Conservation (phyloP, 2,329 filamentous ascomycete species). For the Sporothrix humicola region DNA sequence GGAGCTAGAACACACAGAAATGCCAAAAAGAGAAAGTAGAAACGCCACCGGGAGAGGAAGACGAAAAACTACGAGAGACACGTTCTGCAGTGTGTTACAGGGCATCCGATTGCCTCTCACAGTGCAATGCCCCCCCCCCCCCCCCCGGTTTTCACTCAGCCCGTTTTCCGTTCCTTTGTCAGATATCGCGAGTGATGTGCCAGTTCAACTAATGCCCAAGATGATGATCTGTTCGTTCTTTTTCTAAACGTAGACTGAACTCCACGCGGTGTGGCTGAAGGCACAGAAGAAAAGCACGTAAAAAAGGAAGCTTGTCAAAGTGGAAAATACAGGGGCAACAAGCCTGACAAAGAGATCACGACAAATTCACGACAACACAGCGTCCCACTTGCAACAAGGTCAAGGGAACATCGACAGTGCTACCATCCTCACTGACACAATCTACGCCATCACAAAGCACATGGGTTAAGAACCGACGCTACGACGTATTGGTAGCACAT, state of each 20-base stretch:
- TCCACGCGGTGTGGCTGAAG: neutral
- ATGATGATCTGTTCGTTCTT: constrained; percentile 2
- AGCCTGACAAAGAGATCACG: neutral
- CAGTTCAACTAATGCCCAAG: neutral
- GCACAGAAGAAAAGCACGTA: neutral
- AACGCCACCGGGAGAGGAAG: neutral
- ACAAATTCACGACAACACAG: neutral
- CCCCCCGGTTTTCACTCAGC: too few species aligned
- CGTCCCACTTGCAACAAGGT: neutral
- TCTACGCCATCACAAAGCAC: neutral
- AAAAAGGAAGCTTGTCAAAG: neutral
- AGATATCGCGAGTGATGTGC: neutral
- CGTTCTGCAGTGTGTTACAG: too few species aligned
- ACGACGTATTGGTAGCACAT: neutral
- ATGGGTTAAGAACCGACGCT: neutral
- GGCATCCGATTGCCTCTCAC: too few species aligned
- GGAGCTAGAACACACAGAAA: neutral
- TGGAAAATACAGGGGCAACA: neutral
- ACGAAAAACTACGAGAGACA: neutral
- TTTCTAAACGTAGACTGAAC: neutral
- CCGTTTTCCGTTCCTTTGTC: too few species aligned
- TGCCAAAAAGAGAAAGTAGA: neutral
- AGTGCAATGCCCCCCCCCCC: too few species aligned
- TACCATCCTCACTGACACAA: neutral
- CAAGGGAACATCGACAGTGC: neutral